Conservation (phyloP, 2,329 filamentous ascomycete species). For the Aspergillus viridinutans region DNA sequence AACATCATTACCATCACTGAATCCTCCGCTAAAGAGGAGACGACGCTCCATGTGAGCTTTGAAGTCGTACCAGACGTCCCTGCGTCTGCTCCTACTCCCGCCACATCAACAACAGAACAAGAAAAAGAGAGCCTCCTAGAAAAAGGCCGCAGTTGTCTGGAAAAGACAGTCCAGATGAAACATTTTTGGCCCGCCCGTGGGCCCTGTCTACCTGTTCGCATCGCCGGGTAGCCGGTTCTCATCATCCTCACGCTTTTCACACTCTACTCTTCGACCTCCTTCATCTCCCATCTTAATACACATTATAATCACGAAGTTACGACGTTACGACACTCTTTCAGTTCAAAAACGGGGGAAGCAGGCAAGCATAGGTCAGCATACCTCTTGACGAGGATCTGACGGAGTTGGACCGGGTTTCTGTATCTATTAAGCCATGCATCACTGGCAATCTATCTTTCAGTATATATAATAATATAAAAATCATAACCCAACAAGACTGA, state of each 20-base stretch:
- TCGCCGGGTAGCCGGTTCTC: constrained; percentile 8
- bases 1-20: constrained; percentile 1
- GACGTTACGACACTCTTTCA: constrained; percentile 4
- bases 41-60: constrained; percentile 13
- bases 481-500: background rate
- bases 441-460: background rate
- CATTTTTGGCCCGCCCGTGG: constrained; percentile 23
- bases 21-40: constrained; percentile 3
- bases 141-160: constrained; percentile 25
- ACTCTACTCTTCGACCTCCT: background rate
- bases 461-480: background rate
- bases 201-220: constrained; percentile 20
- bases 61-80: constrained; percentile 9
- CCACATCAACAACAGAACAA: constrained; percentile 2
- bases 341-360: background rate
- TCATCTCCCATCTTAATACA: background rate
- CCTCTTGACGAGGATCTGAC: background rate
- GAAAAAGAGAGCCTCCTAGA: constrained; percentile 19
- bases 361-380: background rate
- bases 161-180: constrained; percentile 22
- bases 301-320: constrained; percentile 4
- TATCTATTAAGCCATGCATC: background rate
- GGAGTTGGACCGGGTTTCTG: background rate
- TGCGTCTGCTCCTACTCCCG: background rate
- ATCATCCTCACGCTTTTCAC: background rate